phyloP scores from a whole-genome alignment of 495 filamentous ascomycete genomes.

The Apodospora peruviana region DNA sequence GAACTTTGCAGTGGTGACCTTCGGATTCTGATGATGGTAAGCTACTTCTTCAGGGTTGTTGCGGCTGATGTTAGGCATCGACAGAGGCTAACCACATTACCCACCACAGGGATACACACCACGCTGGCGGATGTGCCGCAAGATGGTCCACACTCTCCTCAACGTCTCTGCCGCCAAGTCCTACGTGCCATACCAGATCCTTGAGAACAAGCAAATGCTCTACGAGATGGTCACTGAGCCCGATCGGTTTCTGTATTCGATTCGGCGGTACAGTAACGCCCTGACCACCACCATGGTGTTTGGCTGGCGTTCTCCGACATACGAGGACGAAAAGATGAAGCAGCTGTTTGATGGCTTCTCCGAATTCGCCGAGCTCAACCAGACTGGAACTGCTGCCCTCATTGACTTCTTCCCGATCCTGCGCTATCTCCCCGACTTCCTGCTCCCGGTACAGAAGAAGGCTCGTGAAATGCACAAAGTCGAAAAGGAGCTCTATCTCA shows the following conservation, averaged over 20 bases:
- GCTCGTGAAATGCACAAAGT: constrained; percentile 24
- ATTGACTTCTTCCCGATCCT: constrained; percentile 41
- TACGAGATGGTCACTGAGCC: constrained; percentile 34
- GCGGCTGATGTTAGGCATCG: no score
- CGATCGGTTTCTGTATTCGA: constrained; percentile 39
- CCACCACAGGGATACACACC: constrained; percentile 22
- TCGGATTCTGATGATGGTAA: constrained; percentile 27
- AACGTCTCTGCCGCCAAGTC: constrained; percentile 35
- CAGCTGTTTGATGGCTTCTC: constrained; percentile 50
- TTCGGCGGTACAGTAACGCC: constrained; percentile 49
- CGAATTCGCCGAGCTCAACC: constrained; percentile 43
- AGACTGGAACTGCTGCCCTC: constrained; percentile 29
- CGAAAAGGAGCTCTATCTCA: constrained; percentile 24
- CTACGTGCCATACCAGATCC: constrained; percentile 47
- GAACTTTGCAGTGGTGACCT: constrained; percentile 27
- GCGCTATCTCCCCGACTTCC: constrained; percentile 35
- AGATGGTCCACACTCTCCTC: constrained; percentile 38
- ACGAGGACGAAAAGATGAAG: constrained; percentile 45
- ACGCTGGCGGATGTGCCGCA: constrained; percentile 38
- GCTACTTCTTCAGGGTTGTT: neutral
- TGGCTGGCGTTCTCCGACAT: constrained; percentile 43
- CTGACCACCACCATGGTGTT: constrained; percentile 54
- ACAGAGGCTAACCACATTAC: no score
- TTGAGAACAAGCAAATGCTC: constrained; percentile 48
- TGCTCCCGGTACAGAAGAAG: constrained; percentile 25